Evolutionary conservation across 768 basidiomycete species (phyloP).

Genomic region (Gloeopeniophorella convolvens): DNA sequence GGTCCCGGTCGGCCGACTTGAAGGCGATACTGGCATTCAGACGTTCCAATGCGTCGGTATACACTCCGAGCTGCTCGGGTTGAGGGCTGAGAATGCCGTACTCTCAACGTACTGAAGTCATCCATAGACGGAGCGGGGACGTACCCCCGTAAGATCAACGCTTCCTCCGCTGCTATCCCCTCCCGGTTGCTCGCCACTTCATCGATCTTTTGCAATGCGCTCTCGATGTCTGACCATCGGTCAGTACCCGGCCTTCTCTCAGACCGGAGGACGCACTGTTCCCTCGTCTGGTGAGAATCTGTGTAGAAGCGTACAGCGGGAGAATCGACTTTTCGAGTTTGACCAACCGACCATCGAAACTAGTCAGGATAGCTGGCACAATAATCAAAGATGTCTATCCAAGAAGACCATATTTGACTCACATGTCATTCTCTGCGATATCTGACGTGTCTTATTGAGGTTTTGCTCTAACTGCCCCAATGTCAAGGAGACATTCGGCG

Average conservation of each 20-base stretch:
- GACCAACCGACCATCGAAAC: slow-evolving; percentile 75
- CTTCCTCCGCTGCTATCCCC: slow-evolving; percentile 71
- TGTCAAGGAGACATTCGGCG: not conserved
- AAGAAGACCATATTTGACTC: slow-evolving; percentile 26
- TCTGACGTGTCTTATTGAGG: slow-evolving; percentile 76
- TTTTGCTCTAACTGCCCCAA: slow-evolving; percentile 71
- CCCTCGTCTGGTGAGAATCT: slow-evolving; percentile 63
- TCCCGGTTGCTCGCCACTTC: slow-evolving; percentile 71
- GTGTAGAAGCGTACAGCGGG: slow-evolving; percentile 74
- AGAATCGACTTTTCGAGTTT: slow-evolving; percentile 82
- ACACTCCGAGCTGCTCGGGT: slow-evolving; percentile 52
- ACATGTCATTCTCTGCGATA: slow-evolving; percentile 85
- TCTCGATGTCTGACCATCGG: slow-evolving; percentile 61
- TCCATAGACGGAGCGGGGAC: slow-evolving; percentile 17
- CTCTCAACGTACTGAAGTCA: not conserved
- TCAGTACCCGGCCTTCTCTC: not conserved
- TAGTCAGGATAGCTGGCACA: slow-evolving; percentile 67
- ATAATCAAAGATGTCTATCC: slow-evolving; percentile 22
- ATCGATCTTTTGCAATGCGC: slow-evolving; percentile 69
- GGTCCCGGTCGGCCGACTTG: slow-evolving; percentile 50
- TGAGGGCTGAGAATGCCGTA: slow-evolving; percentile 49
- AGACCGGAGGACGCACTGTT: slow-evolving; percentile 46
- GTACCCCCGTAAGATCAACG: slow-evolving; percentile 71
- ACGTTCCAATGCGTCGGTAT: slow-evolving; percentile 68
- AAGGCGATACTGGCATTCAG: slow-evolving; percentile 78